These are phyloP conservation scores for Malassezia psittaci DNA, from an alignment of 1,284 basidiomycete species.

Conservation along the genomic window DNA sequence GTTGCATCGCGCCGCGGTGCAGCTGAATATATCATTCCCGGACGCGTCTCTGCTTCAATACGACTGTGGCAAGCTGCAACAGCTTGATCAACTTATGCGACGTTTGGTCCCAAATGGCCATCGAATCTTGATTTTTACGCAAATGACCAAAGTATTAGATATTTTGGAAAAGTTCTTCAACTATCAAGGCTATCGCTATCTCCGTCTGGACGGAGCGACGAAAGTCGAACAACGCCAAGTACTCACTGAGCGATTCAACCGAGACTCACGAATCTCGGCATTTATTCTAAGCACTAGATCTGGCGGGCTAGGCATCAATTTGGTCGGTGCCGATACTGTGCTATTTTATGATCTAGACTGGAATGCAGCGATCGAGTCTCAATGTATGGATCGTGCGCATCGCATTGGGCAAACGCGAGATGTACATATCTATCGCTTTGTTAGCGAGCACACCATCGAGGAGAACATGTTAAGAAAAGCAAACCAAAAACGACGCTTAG, in stretches of 20 bases:
- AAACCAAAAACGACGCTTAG: conserved; percentile 84
- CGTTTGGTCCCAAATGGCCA: conserved; percentile 77
- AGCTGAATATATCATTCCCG: conserved; percentile 86
- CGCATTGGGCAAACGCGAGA: conserved; percentile 93
- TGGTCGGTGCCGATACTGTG: conserved; percentile 90
- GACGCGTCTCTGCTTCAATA: conserved; percentile 82
- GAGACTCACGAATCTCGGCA: conserved; percentile 74
- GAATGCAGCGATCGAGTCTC: conserved; percentile 92
- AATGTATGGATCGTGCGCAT: conserved; percentile 90
- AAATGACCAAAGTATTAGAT: conserved; percentile 90
- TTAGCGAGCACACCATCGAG: conserved; percentile 84
- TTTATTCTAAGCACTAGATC: conserved; percentile 89
- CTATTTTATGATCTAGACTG: conserved; percentile 96
- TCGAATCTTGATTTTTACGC: conserved; percentile 86
- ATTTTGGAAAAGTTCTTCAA: conserved; percentile 88
- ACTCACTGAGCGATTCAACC: conserved; percentile 92
- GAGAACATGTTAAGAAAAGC: conserved; percentile 93
- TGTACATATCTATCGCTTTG: conserved; percentile 92
- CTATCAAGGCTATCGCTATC: conserved; percentile 83
- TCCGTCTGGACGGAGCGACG: conserved; percentile 83
- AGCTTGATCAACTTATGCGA: conserved; percentile 66
- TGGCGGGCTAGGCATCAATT: conserved; percentile 88
- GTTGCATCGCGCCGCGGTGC: conserved; percentile 65
- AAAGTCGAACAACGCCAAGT: conserved; percentile 92
- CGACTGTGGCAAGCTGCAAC: conserved; percentile 90